phyloP scores from a whole-genome alignment of 352 stramenopile species.

The Phytopythium aichiense region DNA sequence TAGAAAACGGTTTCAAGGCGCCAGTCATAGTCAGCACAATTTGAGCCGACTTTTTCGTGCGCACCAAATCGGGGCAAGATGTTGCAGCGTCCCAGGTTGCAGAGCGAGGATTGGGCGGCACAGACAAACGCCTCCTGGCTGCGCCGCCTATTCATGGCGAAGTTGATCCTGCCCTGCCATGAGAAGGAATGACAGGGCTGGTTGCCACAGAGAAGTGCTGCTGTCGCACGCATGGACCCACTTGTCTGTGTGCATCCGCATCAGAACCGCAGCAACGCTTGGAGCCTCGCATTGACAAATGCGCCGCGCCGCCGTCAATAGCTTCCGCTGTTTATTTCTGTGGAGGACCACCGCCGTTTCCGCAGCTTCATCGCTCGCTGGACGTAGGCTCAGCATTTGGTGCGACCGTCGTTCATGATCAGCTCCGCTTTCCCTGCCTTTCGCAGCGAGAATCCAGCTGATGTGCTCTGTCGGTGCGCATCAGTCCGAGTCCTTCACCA shows the following conservation, averaged over 20 bases:
- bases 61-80: not conserved
- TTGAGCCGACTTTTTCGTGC: not conserved
- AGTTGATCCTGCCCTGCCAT: not conserved
- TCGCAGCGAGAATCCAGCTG: not conserved
- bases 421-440: not conserved
- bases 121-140: not conserved
- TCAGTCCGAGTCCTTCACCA: not conserved
- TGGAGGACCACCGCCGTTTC: not conserved
- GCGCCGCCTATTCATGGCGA: not conserved
- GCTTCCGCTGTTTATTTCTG: not conserved
- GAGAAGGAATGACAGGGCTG: not conserved
- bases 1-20: not conserved
- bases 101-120: not conserved
- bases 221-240: not conserved
- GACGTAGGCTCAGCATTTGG: not conserved
- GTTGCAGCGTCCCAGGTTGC: not conserved
- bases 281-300: not conserved
- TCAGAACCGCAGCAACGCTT: not conserved
- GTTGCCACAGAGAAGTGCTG: not conserved
- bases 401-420: not conserved
- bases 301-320: not conserved
- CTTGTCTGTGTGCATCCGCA: not conserved
- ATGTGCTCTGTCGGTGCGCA: not conserved
- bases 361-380: not conserved
- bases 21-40: constrained; percentile 1